phyloP scores from a whole-genome alignment of 768 basidiomycete species.

The Kwoniella sp. region DNA sequence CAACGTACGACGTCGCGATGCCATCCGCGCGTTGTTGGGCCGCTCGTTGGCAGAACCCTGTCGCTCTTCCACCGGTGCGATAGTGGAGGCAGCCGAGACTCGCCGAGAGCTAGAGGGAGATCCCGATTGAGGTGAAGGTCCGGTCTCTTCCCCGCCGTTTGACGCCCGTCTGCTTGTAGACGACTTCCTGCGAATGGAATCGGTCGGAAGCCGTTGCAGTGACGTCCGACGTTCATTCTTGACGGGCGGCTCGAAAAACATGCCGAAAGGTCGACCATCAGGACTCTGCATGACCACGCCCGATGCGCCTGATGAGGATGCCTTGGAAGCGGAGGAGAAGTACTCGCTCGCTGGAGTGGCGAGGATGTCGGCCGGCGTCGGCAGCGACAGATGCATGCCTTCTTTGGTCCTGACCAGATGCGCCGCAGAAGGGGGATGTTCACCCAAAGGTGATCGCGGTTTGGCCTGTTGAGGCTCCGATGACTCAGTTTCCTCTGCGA shows the following conservation, averaged over 20 bases:
- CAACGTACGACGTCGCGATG: slow-evolving; percentile 27
- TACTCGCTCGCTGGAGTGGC: slow-evolving; percentile 59
- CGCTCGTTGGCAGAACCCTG: slow-evolving; percentile 3
- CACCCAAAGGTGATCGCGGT: slow-evolving; percentile 24
- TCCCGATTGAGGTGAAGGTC: slow-evolving; percentile 2
- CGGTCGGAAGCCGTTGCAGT: slow-evolving; percentile 11
- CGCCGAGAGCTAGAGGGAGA: slow-evolving; percentile 15
- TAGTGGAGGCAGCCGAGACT: slow-evolving; percentile 6
- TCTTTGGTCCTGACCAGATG: slow-evolving; percentile 22
- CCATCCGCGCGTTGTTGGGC: slow-evolving; percentile 5
- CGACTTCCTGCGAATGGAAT: slow-evolving; percentile 12
- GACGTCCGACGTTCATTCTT: slow-evolving; percentile 24
- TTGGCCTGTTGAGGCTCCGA: slow-evolving; percentile 1
- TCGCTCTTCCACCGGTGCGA: slow-evolving; percentile 4
- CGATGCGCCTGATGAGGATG: slow-evolving; percentile 58
- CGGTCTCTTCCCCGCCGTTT: slow-evolving; percentile 3
- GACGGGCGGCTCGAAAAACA: slow-evolving; percentile 78
- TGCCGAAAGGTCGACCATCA: slow-evolving; percentile 89
- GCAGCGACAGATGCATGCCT: slow-evolving; percentile 30
- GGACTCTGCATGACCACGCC: slow-evolving; percentile 88
- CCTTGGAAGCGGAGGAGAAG: slow-evolving; percentile 62
- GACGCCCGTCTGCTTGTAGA: slow-evolving; percentile 21
- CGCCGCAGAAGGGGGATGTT: slow-evolving; percentile 25
- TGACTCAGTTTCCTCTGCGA: slow-evolving; percentile 22
- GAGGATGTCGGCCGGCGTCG: slow-evolving; percentile 39